Conservation (phyloP, 768 basidiomycete genomes). For the Rhizopogon rudus region DNA sequence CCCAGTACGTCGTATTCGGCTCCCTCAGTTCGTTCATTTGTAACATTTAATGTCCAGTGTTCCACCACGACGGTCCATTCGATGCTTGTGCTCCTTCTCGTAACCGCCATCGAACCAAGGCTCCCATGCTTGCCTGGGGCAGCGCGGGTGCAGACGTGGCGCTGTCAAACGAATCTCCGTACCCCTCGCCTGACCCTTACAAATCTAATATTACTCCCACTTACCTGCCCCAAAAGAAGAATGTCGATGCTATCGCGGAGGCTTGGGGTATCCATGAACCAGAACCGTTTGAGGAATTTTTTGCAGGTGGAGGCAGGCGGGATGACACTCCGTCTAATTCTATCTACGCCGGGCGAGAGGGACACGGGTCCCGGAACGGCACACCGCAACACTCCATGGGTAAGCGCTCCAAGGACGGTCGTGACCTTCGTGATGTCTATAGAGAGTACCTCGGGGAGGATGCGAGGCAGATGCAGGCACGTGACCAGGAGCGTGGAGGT, state of each 20-base stretch:
- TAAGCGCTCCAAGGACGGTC: slow-evolving; percentile 42
- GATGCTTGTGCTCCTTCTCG: slow-evolving; percentile 90
- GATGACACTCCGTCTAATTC: slow-evolving; percentile 59
- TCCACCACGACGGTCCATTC: slow-evolving; percentile 91
- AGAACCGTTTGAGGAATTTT: slow-evolving; percentile 88
- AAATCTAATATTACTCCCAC: slow-evolving; percentile 13
- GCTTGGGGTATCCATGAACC: slow-evolving; percentile 94
- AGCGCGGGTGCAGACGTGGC: slow-evolving; percentile 33
- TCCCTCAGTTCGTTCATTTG: slow-evolving; percentile 5
- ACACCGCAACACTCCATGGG: slow-evolving; percentile 32
- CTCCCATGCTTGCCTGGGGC: slow-evolving; percentile 81
- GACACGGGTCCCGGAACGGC: slow-evolving; percentile 30
- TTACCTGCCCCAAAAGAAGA: slow-evolving; percentile 69
- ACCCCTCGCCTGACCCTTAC: slow-evolving; percentile 42
- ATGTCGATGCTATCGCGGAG: slow-evolving; percentile 84
- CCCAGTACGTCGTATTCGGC: slow-evolving; percentile 53
- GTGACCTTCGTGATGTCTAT: slow-evolving; percentile 45
- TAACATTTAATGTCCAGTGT: slow-evolving; percentile 46
- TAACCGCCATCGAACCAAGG: slow-evolving; percentile 73
- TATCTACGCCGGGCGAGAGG: slow-evolving; percentile 63
- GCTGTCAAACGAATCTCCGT: slow-evolving; percentile 39
- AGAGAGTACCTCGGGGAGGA: slow-evolving; percentile 40
- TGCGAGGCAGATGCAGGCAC: slow-evolving; percentile 17
- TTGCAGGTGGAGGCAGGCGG: slow-evolving; percentile 65
- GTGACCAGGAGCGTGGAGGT: slow-evolving; percentile 31